These are phyloP conservation scores for Nemophila menziesii DNA, from an alignment of 257 asterid species.

Conservation along the genomic window DNA sequence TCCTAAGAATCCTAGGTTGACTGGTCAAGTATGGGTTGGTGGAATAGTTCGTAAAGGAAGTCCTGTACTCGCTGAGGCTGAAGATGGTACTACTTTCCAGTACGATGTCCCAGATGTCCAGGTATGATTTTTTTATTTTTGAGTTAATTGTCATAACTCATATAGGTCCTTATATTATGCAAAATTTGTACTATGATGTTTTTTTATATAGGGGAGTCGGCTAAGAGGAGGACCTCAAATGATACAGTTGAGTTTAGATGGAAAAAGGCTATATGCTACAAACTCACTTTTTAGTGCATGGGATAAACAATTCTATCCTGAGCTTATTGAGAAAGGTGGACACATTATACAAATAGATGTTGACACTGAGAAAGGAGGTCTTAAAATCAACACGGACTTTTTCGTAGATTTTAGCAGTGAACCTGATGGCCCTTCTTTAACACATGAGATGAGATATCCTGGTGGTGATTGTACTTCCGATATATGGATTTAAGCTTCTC, in stretches of 20 bases:
- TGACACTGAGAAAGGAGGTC: slow-evolving; percentile 70
- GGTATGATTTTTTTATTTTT: slow-evolving; percentile 25
- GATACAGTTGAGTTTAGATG: slow-evolving; percentile 95
- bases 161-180: neutral
- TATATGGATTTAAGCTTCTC: slow-evolving; percentile 50
- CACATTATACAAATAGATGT: slow-evolving; percentile 83
- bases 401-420: slow-evolving; percentile 80
- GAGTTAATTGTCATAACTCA: neutral
- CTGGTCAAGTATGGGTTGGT: slow-evolving; percentile 82
- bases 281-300: slow-evolving; percentile 87
- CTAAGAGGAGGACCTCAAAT: slow-evolving; percentile 95
- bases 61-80: slow-evolving; percentile 54
- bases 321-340: slow-evolving; percentile 58
- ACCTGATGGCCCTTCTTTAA: slow-evolving; percentile 88
- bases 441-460: slow-evolving; percentile 95
- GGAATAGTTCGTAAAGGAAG: slow-evolving; percentile 59
- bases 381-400: slow-evolving; percentile 49
- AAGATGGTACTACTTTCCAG: slow-evolving; percentile 72
- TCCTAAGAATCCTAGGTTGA: slow-evolving; percentile 47
- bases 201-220: slow-evolving; percentile 41
- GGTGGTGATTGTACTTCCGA: slow-evolving; percentile 99
- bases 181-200: neutral
- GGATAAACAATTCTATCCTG: slow-evolving; percentile 91
- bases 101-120: slow-evolving; percentile 59
- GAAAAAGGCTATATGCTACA: slow-evolving; percentile 73